phyloP scores from a whole-genome alignment of 148 eudicot genomes.

The Nyssa sinensis region DNA sequence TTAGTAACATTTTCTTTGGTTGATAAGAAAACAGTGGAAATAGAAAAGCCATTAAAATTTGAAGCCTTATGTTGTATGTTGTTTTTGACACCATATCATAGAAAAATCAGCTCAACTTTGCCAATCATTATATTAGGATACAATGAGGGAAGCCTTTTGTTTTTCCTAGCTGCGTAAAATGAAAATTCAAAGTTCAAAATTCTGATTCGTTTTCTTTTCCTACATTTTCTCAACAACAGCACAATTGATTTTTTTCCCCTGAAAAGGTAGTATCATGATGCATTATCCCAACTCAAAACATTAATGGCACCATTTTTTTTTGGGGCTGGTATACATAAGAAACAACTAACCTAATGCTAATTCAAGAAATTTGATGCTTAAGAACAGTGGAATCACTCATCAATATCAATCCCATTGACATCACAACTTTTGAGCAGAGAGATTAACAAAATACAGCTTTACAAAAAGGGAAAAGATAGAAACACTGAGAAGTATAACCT shows the following conservation, averaged over 20 bases:
- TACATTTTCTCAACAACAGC: neutral
- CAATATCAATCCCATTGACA: neutral
- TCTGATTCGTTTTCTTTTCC: neutral
- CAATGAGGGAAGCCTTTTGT: neutral
- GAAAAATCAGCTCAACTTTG: neutral
- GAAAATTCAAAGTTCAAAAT: neutral
- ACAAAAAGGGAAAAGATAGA: neutral
- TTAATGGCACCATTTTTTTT: neutral
- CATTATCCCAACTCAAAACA: neutral
- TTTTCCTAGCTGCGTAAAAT: too few species aligned
- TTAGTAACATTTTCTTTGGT: neutral
- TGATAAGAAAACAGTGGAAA: neutral
- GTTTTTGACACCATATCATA: neutral
- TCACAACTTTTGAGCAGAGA: too few species aligned
- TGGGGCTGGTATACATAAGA: neutral
- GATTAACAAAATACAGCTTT: neutral
- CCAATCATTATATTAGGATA: neutral
- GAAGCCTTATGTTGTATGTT: neutral
- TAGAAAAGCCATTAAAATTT: neutral
- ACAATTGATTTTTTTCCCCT: neutral
- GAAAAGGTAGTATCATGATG: neutral
- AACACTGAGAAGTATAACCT: slow-evolving; percentile 42
- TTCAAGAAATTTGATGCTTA: neutral
- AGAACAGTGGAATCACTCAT: neutral
- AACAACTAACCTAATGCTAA: neutral